These are phyloP conservation scores for Arabidopsis hybrid DNA, from an alignment of 441 rosid species.

Conservation along the genomic window DNA sequence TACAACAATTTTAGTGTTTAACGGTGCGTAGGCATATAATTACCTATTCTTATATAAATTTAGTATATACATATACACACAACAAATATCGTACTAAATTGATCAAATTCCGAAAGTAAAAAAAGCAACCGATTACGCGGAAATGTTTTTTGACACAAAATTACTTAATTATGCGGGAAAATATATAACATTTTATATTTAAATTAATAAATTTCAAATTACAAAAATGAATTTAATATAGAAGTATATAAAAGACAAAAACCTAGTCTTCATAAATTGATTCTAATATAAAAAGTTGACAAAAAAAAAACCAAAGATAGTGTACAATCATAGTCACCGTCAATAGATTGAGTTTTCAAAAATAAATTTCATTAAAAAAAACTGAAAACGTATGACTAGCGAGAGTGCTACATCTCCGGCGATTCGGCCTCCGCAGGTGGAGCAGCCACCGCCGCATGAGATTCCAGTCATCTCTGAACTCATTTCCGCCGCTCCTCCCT, in stretches of 20 bases:
- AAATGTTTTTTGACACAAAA: too few relatives aligned
- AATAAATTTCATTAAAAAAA: too few relatives aligned
- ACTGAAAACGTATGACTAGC: too few relatives aligned
- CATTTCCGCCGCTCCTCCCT: not conserved
- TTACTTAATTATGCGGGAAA: not conserved
- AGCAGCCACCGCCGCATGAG: constrained; percentile 10
- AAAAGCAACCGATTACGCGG: not conserved
- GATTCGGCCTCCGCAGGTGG: constrained; percentile 28
- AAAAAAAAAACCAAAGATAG: not conserved
- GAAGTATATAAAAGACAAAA: too few relatives aligned
- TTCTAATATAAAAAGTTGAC: not conserved
- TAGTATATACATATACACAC: not conserved
- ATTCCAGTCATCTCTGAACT: not conserved
- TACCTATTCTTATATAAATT: not conserved
- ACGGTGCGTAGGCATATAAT: not conserved
- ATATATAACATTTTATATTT: too few relatives aligned
- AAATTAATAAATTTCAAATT: too few relatives aligned
- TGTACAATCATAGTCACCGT: not conserved
- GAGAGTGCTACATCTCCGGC: constrained; percentile 33
- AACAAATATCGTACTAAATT: not conserved
- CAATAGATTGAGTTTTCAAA: too few relatives aligned
- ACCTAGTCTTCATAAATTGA: not conserved
- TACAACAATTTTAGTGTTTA: too few relatives aligned
- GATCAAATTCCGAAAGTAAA: not conserved
- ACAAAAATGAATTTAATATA: too few relatives aligned